phyloP scores from a whole-genome alignment of 768 basidiomycete species.

The Podaxis sp. region DNA sequence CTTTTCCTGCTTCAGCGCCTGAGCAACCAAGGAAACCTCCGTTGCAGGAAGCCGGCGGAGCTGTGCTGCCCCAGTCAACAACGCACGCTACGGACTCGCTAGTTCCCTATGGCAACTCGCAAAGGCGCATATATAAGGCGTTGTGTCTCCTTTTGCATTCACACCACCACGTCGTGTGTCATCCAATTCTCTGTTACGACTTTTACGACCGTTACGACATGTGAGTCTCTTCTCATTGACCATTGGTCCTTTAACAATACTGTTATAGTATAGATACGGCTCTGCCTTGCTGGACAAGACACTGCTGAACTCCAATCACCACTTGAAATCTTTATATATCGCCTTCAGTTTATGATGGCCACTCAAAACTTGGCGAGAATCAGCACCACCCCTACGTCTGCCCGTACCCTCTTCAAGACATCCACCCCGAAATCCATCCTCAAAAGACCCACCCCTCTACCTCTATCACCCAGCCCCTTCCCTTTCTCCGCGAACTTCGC shows the following conservation, averaged over 20 bases:
- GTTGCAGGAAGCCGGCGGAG: neutral
- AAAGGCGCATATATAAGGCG: neutral
- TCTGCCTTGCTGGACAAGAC: conserved; percentile 51
- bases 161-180: conserved; percentile 28
- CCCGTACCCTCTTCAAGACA: conserved; percentile 27
- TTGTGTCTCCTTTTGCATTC: neutral
- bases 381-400: conserved; percentile 31
- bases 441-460: conserved; percentile 38
- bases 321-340: conserved; percentile 20
- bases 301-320: conserved; percentile 34
- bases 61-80: neutral
- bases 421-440: conserved; percentile 36
- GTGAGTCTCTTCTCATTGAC: conserved; percentile 2
- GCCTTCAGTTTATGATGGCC: conserved; percentile 29
- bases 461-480: conserved; percentile 35
- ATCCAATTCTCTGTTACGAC: conserved; percentile 21
- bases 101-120: neutral
- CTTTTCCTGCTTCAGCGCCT: neutral
- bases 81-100: neutral
- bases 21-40: neutral
- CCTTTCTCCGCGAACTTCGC: conserved; percentile 32
- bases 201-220: conserved; percentile 22
- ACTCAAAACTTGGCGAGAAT: conserved; percentile 37
- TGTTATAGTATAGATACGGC: conserved; percentile 20
- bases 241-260: neutral